phyloP scores from a whole-genome alignment of 139 green algal species.

The Coelastrella sp. region DNA sequence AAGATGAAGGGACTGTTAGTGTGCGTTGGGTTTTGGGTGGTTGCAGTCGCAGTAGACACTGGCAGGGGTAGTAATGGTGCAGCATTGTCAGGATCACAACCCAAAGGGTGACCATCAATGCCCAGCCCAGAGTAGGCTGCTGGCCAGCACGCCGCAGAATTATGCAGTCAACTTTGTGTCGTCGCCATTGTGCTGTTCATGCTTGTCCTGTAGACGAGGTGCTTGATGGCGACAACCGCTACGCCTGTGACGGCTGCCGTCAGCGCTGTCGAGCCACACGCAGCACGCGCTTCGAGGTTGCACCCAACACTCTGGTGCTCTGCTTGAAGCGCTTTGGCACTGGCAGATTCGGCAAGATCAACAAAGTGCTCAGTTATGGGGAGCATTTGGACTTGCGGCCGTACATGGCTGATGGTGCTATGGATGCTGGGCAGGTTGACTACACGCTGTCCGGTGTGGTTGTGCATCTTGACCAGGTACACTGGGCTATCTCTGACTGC shows the following conservation, averaged over 20 bases:
- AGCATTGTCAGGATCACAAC: too few species aligned
- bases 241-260: slow-evolving; percentile 70
- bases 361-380: slow-evolving; percentile 53
- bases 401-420: slow-evolving; percentile 53
- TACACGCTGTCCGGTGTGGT: slow-evolving; percentile 84
- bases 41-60: too few species aligned
- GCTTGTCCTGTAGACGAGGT: slow-evolving; percentile 57
- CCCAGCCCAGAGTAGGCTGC: too few species aligned
- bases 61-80: too few species aligned
- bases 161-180: not conserved
- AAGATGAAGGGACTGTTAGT: too few species aligned
- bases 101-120: too few species aligned
- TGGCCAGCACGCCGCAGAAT: not conserved
- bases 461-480: slow-evolving; percentile 67
- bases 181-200: not conserved
- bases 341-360: slow-evolving; percentile 56
- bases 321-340: slow-evolving; percentile 69
- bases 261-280: slow-evolving; percentile 47
- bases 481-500: too few species aligned
- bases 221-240: slow-evolving; percentile 80
- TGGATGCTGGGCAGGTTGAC: slow-evolving; percentile 43
- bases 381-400: slow-evolving; percentile 60
- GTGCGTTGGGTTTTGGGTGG: too few species aligned
- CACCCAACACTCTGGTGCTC: slow-evolving; percentile 66
- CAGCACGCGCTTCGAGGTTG: slow-evolving; percentile 64